These are phyloP conservation scores for Bifiguratus adelaidae DNA, from an alignment of 192 early-diverging fungal species.

Conservation along the genomic window DNA sequence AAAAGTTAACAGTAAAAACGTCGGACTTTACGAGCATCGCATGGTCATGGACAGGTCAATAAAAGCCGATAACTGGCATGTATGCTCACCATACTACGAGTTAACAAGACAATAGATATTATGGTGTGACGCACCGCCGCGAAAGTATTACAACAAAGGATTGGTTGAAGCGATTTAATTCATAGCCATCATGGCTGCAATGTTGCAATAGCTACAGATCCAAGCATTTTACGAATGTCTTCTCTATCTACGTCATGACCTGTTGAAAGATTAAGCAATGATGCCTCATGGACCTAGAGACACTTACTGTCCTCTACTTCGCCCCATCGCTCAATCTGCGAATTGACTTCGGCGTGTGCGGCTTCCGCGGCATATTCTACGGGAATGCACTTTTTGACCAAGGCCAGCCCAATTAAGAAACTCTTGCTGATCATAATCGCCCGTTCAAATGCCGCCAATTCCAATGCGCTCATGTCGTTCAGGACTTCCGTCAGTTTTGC, in stretches of 20 bases:
- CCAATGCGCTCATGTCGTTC: slow-evolving; percentile 47
- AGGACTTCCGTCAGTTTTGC: slow-evolving; percentile 42
- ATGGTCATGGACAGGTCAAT: too few species aligned
- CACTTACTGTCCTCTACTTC: slow-evolving; percentile 72
- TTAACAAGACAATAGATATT: too few species aligned
- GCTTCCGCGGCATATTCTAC: slow-evolving; percentile 71
- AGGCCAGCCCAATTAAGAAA: slow-evolving; percentile 81
- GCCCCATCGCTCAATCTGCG: slow-evolving; percentile 89
- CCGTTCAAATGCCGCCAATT: slow-evolving; percentile 84
- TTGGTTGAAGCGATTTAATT: too few species aligned
- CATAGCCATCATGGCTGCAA: too few species aligned
- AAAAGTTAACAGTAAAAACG: too few species aligned
- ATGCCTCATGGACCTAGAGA: not conserved
- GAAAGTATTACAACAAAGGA: too few species aligned
- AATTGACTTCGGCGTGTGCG: slow-evolving; percentile 71
- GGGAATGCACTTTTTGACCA: slow-evolving; percentile 63
- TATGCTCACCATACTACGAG: too few species aligned
- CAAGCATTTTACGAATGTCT: slow-evolving; percentile 64
- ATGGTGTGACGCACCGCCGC: too few species aligned
- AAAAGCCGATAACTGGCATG: too few species aligned
- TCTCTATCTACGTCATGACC: slow-evolving; percentile 69
- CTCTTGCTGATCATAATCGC: slow-evolving; percentile 80
- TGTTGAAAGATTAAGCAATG: slow-evolving; percentile 6
- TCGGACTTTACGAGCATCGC: too few species aligned
- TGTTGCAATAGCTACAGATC: too few species aligned